Evolutionary conservation across 2,329 filamentous ascomycete genomes (phyloP).

Genomic region (Calonectria crousiana): DNA sequence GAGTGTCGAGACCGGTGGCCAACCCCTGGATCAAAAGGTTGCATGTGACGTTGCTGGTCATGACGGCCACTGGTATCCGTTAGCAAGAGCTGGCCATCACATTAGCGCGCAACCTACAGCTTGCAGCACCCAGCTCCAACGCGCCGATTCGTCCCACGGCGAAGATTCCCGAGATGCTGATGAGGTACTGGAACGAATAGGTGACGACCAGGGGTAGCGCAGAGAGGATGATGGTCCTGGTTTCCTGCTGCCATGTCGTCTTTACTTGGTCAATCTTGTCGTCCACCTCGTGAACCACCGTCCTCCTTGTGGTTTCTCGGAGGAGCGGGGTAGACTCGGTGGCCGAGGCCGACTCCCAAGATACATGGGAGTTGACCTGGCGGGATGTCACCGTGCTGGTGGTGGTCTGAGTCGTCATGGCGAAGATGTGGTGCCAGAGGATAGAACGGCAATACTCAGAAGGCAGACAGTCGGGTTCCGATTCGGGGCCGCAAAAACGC

Average conservation of each 20-base stretch:
- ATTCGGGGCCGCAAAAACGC: neutral
- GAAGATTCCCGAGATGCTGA: constrained; percentile 84
- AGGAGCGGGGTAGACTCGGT: constrained; percentile 1
- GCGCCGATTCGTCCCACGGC: constrained; percentile 81
- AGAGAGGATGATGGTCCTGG: constrained; percentile 81
- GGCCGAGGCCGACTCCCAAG: neutral
- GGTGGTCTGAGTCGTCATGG: neutral
- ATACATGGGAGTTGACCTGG: neutral
- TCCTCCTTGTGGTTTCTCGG: neutral
- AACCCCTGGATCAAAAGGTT: constrained; percentile 72
- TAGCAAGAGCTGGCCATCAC: neutral
- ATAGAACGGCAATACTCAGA: neutral
- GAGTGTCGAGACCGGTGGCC: constrained; percentile 89
- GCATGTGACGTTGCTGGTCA: neutral
- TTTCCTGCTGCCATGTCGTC: constrained; percentile 86
- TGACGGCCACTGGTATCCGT: neutral
- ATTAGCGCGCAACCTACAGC: neutral
- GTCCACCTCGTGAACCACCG: neutral
- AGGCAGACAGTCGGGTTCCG: neutral
- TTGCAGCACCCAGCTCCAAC: constrained; percentile 59
- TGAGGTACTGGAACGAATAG: constrained; percentile 83
- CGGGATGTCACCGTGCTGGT: neutral
- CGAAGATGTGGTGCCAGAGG: neutral
- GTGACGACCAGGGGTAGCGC: constrained; percentile 77
- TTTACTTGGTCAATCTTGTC: neutral